Conservation (phyloP, 345 rosid genomes). For the Eucalyptus erythrocorys region DNA sequence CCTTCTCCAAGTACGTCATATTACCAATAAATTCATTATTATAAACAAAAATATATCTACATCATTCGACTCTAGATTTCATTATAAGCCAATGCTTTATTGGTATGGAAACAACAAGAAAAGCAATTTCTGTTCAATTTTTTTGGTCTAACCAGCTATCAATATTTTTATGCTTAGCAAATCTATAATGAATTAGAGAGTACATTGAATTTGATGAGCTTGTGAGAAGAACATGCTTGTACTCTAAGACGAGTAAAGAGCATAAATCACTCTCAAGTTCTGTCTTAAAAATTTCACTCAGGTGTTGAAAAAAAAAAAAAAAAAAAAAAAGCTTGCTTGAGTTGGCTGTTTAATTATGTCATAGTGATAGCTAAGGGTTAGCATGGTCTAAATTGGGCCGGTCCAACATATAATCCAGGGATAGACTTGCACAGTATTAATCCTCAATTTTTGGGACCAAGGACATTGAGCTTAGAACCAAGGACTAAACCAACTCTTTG, state of each 20-base stretch:
- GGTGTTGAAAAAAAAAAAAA: neutral
- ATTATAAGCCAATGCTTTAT: neutral
- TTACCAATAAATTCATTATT: no score
- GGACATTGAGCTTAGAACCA: no score
- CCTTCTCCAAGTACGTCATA: neutral
- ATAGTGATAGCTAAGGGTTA: no score
- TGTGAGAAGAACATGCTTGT: neutral
- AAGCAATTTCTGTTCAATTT: neutral
- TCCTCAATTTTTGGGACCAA: no score
- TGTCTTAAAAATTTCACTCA: no score
- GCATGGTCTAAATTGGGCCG: no score
- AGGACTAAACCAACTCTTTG: no score
- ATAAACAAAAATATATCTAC: neutral
- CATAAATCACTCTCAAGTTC: no score
- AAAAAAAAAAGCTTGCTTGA: neutral
- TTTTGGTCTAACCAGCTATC: neutral
- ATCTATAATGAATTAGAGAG: neutral
- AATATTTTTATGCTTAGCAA: neutral
- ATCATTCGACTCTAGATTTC: neutral
- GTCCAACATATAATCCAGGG: accelerated
- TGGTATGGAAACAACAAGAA: neutral
- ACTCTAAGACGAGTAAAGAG: neutral
- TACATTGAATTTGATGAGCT: neutral
- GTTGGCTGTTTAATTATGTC: neutral
- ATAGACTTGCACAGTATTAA: accelerated